Evolutionary conservation across 805 yeast species (phyloP).

Genomic region (Starmerella lactis-condensi): DNA sequence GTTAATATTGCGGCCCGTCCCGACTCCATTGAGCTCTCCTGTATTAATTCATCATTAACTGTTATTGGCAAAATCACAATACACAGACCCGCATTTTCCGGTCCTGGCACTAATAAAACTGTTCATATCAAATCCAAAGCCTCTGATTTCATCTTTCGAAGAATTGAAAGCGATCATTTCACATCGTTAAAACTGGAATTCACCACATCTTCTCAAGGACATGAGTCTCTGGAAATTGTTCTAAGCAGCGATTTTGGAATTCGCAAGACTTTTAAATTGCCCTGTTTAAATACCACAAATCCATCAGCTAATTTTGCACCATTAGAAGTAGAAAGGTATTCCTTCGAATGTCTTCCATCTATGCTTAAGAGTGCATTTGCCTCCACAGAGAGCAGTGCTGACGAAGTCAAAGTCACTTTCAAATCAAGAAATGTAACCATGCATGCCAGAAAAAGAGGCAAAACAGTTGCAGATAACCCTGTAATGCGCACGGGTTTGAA

Average conservation of each 20-base stretch:
- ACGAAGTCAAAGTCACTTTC: constrained; percentile 12
- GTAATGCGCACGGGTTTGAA: constrained; percentile 9
- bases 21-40: constrained; percentile 4
- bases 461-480: neutral
- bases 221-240: constrained; percentile 8
- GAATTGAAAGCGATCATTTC: constrained; percentile 5
- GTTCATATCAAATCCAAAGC: constrained; percentile 12
- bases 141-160: constrained; percentile 6
- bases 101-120: constrained; percentile 3
- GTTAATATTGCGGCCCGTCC: constrained; percentile 5
- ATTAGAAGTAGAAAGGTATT: neutral
- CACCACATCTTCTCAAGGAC: constrained; percentile 4
- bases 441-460: constrained; percentile 8
- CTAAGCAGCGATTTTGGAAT: constrained; percentile 4
- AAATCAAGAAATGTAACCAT: constrained; percentile 7
- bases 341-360: constrained; percentile 11
- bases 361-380: constrained; percentile 10
- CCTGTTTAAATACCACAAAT: constrained; percentile 7
- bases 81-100: constrained; percentile 5
- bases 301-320: constrained; percentile 4
- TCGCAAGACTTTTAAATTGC: constrained; percentile 5
- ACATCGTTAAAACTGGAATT: constrained; percentile 6
- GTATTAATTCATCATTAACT: constrained; percentile 9
- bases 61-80: constrained; percentile 5
- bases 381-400: constrained; percentile 14